A percentile compares a stretch with the other conserved stretches of the same genome.
Evolutionary conservation across 768 basidiomycete genomes (phyloP).

Genomic region (Suillus ampliporus): DNA sequence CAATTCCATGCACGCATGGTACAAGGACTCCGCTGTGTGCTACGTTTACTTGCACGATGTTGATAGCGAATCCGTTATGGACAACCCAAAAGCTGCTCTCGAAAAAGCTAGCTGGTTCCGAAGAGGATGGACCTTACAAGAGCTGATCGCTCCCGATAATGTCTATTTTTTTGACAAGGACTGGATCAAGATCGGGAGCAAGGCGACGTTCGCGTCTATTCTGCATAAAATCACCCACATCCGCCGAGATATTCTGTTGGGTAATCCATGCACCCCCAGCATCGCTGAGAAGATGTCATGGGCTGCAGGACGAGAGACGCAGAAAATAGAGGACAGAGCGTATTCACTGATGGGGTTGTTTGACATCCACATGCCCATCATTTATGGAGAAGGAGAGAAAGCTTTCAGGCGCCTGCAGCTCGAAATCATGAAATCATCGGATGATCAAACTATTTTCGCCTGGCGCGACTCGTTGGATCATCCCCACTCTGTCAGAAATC

Average conservation of each 20-base stretch:
- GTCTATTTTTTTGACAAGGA: constrained; percentile 20
- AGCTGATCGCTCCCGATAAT: constrained; percentile 20
- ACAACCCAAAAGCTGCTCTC: constrained; percentile 1
- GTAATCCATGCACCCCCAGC: constrained; percentile 6
- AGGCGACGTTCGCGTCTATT: constrained; percentile 5
- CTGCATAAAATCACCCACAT: constrained; percentile 13
- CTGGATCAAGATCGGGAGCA: constrained; percentile 18
- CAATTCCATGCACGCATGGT: constrained; percentile 27
- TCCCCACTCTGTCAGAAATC: neutral
- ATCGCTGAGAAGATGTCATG: constrained; percentile 32
- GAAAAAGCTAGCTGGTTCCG: constrained; percentile 18
- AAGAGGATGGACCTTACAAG: constrained; percentile 23
- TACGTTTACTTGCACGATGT: constrained; percentile 22
- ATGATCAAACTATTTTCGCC: constrained; percentile 21
- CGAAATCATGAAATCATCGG: constrained; percentile 17
- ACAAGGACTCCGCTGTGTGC: constrained; percentile 20
- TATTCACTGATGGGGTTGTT: constrained; percentile 33
- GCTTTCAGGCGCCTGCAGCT: constrained; percentile 24
- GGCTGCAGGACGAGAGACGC: constrained; percentile 36
- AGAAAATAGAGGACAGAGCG: constrained; percentile 33
- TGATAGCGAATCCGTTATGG: neutral
- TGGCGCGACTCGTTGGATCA: constrained; percentile 8
- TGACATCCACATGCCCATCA: constrained; percentile 18
- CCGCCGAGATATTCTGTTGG: constrained; percentile 9
- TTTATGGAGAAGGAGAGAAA: constrained; percentile 24